Evolutionary conservation across 495 filamentous ascomycete species (phyloP).

Genomic region (Neurospora terricola): DNA sequence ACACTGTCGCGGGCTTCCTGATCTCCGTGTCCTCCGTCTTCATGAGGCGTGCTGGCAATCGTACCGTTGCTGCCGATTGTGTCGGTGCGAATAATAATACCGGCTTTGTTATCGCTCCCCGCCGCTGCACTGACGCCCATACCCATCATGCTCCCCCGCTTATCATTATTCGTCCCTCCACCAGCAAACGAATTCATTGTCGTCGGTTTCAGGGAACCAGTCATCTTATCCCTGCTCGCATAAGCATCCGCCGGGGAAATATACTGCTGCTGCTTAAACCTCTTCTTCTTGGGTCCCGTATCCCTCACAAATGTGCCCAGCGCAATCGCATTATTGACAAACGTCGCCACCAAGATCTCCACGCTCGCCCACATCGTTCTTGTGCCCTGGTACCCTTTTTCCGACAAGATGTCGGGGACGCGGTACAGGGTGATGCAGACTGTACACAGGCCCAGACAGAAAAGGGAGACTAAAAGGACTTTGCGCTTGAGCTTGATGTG

Average conservation of each 20-base stretch:
- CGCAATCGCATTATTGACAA: slow-evolving; percentile 64
- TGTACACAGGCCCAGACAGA: slow-evolving; percentile 57
- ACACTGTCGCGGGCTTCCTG: neutral
- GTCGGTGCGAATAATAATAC: neutral
- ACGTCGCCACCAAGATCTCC: slow-evolving; percentile 64
- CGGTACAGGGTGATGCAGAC: slow-evolving; percentile 64
- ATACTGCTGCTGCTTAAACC: slow-evolving; percentile 44
- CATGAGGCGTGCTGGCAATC: neutral
- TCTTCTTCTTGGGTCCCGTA: slow-evolving; percentile 62
- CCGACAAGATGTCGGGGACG: slow-evolving; percentile 55
- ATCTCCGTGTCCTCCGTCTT: neutral
- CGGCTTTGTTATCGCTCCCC: neutral
- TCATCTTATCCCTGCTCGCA: neutral
- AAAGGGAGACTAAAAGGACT: slow-evolving; percentile 60
- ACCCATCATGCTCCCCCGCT: neutral
- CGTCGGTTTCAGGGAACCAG: neutral
- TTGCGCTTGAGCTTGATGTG: slow-evolving; percentile 54
- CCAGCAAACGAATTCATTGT: neutral
- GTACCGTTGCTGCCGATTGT: neutral
- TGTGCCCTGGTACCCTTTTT: slow-evolving; percentile 56
- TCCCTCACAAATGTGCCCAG: slow-evolving; percentile 75
- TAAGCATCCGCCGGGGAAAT: neutral
- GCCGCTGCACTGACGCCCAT: neutral
- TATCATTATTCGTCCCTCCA: neutral
- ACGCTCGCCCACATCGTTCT: slow-evolving; percentile 67